Evolutionary conservation across 805 yeast genomes (phyloP), one percentile per base, ranked within the genome.

Genomic region (Wickerhamiella alocasiicola): DNA sequence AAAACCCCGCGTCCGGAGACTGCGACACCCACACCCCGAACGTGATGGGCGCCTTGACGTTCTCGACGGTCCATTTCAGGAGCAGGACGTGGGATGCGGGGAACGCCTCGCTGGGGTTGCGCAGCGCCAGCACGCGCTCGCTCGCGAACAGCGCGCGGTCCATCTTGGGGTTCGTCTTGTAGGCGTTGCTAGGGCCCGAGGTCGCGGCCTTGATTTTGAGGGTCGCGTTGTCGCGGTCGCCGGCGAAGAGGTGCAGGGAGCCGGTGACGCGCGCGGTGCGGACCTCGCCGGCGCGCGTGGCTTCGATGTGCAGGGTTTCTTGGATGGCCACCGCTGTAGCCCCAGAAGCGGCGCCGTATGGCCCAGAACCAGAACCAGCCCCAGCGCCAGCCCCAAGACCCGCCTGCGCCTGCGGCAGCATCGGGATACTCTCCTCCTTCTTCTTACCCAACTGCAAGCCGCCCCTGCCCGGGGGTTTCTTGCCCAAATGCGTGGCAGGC

Each of bases 161-260:
- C 49, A 91, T 93, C 57, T 88, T 87, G 48, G 98, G 98, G 66
- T 91, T 95, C 12, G 97, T 85, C 61, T 87, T 87, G 66, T 73
- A 91, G 55, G 79, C 85, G 34, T 76, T 65, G 48, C 64, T 74
- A 60, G 28, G 66, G 60, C 69, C 61, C 19, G 62, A 66, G 31
- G 76, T 67, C 31, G 65, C 59, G 48, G 87, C 64, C 46, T 71
- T 55, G 44, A 91, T 68, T 55, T 72, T 73, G 42, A 84, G 72
- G 50, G 70, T 71, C 11, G 93, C 76, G 49, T 78, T 67, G 29
- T 68, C 72, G n/a, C 80, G 66, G 53, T 85, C 73, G 58, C 80
- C 85, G 48, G 91, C 76, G 57, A 95, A 78, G 56, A 91, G 66
- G 62, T 84, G 94, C 51, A 88, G 67, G 51, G 81, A 93, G 60